Conservation (phyloP, 352 stramenopile genomes). For the Phytopythium vexans region DNA sequence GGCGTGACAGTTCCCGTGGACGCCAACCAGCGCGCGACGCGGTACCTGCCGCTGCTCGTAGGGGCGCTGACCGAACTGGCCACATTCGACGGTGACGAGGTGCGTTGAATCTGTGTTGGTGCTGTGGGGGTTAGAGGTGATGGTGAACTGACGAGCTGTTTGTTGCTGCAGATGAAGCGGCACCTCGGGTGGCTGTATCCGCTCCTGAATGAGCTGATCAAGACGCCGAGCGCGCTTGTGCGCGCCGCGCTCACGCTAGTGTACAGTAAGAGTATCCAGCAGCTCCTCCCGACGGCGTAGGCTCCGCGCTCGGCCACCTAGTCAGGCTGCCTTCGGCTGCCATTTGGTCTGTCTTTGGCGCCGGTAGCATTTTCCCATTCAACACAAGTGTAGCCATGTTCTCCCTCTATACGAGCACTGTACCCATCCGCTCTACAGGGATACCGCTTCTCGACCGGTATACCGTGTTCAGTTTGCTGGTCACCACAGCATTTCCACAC, state of each 20-base stretch:
- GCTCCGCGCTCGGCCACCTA: too few species aligned
- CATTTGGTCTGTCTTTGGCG: too few species aligned
- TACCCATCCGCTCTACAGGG: neutral
- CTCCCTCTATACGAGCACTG: conserved; percentile 1
- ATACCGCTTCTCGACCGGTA: neutral
- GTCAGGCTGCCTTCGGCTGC: too few species aligned
- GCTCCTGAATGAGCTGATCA: conserved; percentile 71
- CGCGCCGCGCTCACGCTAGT: conserved; percentile 57
- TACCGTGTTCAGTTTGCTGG: neutral
- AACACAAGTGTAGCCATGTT: neutral
- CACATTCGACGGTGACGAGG: conserved; percentile 48
- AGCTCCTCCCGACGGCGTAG: conserved; percentile 47
- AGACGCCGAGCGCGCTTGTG: conserved; percentile 59
- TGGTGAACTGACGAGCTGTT: conserved; percentile 10
- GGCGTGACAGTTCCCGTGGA: conserved; percentile 32
- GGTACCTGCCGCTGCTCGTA: conserved; percentile 55
- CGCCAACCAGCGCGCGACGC: conserved; percentile 46
- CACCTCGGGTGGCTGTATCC: conserved; percentile 81
- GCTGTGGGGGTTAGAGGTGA: neutral
- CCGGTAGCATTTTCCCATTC: too few species aligned
- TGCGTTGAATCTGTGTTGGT: conserved; percentile 14
- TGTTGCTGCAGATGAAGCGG: conserved; percentile 42
- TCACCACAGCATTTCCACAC: neutral
- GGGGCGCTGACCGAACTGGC: conserved; percentile 44
- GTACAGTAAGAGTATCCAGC: conserved; percentile 57